These are phyloP conservation scores for Komagataella mondaviorum DNA, from an alignment of 805 yeast genomes.

Conservation along the genomic window DNA sequence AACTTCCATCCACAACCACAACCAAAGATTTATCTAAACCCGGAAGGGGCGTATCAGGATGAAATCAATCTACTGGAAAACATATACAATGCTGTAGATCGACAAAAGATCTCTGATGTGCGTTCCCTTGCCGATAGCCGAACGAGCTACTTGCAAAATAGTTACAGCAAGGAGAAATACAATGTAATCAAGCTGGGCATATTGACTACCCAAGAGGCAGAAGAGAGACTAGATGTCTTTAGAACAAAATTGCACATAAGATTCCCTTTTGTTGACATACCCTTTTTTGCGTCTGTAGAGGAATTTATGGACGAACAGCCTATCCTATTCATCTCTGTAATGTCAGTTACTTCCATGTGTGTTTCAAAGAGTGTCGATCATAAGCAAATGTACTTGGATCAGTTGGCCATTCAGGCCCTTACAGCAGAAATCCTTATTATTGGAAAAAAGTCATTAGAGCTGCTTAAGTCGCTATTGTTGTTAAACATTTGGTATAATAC, in stretches of 20 bases:
- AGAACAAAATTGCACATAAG: conserved; percentile 26
- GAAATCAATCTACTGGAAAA: conserved; percentile 25
- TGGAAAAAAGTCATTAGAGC: conserved; percentile 60
- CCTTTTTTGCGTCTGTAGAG: conserved; percentile 27
- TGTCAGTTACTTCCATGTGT: conserved; percentile 44
- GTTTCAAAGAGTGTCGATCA: conserved; percentile 19
- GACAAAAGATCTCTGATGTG: conserved; percentile 29
- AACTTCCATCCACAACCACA: conserved; percentile 12
- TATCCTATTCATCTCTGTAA: conserved; percentile 45
- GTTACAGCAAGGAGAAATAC: conserved; percentile 8
- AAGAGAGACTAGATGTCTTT: conserved; percentile 35
- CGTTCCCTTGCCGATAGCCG: conserved; percentile 31
- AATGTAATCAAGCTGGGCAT: conserved; percentile 50
- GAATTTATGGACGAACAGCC: conserved; percentile 41
- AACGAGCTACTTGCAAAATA: conserved; percentile 17
- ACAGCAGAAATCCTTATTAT: conserved; percentile 48
- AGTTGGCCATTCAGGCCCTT: conserved; percentile 34
- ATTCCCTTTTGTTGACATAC: conserved; percentile 48
- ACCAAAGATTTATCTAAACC: conserved; percentile 3
- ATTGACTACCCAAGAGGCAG: conserved; percentile 47
- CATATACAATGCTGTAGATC: conserved; percentile 19
- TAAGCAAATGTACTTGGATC: conserved; percentile 33
- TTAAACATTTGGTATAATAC: conserved; percentile 72
- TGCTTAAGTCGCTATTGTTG: conserved; percentile 47
- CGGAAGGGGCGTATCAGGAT: conserved; percentile 12